phyloP scores from a whole-genome alignment of 129 eudicot species.

The Ambrosia artemisiifolia region DNA sequence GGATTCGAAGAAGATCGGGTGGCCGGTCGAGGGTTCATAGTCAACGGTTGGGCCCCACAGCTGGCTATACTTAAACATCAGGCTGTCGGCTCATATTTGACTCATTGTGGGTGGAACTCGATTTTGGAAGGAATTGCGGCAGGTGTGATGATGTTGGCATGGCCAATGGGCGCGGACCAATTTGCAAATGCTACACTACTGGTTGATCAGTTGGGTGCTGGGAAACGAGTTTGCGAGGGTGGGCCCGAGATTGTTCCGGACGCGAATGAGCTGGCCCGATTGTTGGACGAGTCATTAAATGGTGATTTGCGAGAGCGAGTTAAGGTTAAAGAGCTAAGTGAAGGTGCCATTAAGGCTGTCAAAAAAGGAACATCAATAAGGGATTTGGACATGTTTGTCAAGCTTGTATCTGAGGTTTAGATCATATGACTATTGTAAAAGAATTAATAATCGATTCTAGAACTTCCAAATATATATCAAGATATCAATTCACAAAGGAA shows the following conservation, averaged over 20 bases:
- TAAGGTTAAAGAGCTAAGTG: conserved; percentile 16
- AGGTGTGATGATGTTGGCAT: conserved; percentile 59
- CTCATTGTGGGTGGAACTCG: conserved; percentile 74
- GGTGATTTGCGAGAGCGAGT: background rate
- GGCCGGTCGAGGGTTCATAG: conserved; percentile 33
- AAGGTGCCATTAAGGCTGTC: conserved; percentile 20
- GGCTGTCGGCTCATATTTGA: conserved; percentile 49
- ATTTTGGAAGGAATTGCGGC: conserved; percentile 41
- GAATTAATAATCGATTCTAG: too few relatives aligned
- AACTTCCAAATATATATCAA: too few relatives aligned
- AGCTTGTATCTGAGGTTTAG: conserved; percentile 8
- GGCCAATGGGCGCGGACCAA: conserved; percentile 81
- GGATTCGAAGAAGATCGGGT: conserved; percentile 39
- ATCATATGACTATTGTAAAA: background rate
- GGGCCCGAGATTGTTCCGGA: conserved; percentile 27
- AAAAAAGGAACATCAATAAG: conserved; percentile 34
- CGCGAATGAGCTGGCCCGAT: conserved; percentile 37
- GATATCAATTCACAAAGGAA: too few relatives aligned
- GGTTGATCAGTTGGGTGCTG: conserved; percentile 47
- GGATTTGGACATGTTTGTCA: conserved; percentile 27
- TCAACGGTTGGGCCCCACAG: conserved; percentile 67
- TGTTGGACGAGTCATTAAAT: conserved; percentile 25
- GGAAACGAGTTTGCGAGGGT: conserved; percentile 50
- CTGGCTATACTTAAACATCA: conserved; percentile 36
- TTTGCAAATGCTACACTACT: conserved; percentile 45